Evolutionary conservation across 2,329 filamentous ascomycete genomes (phyloP).

Genomic region (Phialocephala sp.): DNA sequence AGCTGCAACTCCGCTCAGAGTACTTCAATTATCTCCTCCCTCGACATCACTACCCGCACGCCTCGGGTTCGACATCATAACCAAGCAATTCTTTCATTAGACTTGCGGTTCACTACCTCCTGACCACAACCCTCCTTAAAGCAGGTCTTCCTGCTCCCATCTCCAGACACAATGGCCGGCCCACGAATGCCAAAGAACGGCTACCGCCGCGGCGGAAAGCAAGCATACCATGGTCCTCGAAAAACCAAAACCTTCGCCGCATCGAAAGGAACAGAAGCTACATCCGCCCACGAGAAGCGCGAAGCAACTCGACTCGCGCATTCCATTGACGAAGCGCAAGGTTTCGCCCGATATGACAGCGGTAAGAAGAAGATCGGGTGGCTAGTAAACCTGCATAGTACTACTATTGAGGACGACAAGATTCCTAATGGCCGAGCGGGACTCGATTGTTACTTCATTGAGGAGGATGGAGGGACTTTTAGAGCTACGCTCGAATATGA

Average conservation of each 20-base stretch:
- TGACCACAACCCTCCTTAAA: conserved; percentile 22
- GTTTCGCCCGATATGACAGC: conserved; percentile 89
- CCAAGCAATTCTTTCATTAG: conserved; percentile 39
- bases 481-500: conserved; percentile 97
- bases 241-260: conserved; percentile 80
- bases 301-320: conserved; percentile 84
- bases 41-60: background rate
- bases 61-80: background rate
- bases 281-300: conserved; percentile 90
- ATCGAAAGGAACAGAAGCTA: conserved; percentile 78
- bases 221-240: conserved; percentile 71
- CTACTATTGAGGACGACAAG: conserved; percentile 82
- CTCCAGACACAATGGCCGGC: conserved; percentile 54
- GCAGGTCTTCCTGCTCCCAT: conserved; percentile 21
- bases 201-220: conserved; percentile 70
- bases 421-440: conserved; percentile 84
- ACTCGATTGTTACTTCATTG: conserved; percentile 96
- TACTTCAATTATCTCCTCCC: background rate
- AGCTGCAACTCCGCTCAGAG: conserved; percentile 11
- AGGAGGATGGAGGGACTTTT: conserved; percentile 82
- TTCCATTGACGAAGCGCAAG: conserved; percentile 92
- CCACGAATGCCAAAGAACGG: conserved; percentile 69
- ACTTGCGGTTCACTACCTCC: conserved; percentile 27
- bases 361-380: conserved; percentile 84
- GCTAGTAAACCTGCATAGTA: conserved; percentile 95